Evolutionary conservation across 805 yeast species (phyloP).

Genomic region (Sugiyamaella boreocaroliniensis): DNA sequence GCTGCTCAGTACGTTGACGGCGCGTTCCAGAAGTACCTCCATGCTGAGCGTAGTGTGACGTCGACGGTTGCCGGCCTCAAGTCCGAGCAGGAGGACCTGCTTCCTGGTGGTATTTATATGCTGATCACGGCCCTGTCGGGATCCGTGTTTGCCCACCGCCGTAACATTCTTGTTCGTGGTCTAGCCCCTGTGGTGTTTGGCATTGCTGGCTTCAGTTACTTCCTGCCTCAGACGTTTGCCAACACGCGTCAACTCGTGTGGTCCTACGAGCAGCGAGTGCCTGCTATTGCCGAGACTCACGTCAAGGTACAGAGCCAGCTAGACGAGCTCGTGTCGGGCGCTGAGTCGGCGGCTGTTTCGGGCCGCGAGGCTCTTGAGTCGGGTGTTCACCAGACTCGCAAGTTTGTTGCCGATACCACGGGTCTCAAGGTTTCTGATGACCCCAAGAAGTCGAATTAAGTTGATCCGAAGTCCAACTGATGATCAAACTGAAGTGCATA

Average conservation of each 20-base stretch:
- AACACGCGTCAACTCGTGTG: slow-evolving; percentile 55
- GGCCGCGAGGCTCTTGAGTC: slow-evolving; percentile 36
- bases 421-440: slow-evolving; percentile 50
- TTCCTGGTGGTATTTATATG: slow-evolving; percentile 66
- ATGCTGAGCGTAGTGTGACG: slow-evolving; percentile 57
- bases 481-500: too few relatives aligned
- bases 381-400: slow-evolving; percentile 37
- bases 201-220: slow-evolving; percentile 54
- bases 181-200: slow-evolving; percentile 57
- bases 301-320: slow-evolving; percentile 42
- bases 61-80: slow-evolving; percentile 58
- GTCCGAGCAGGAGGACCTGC: slow-evolving; percentile 55
- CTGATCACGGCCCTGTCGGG: slow-evolving; percentile 67
- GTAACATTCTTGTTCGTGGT: slow-evolving; percentile 49
- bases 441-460: not conserved
- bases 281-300: slow-evolving; percentile 60
- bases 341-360: slow-evolving; percentile 39
- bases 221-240: slow-evolving; percentile 64
- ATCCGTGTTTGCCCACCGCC: slow-evolving; percentile 62
- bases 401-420: slow-evolving; percentile 47
- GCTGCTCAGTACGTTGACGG: slow-evolving; percentile 40
- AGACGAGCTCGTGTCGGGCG: slow-evolving; percentile 37
- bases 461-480: not conserved
- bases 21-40: slow-evolving; percentile 45
- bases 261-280: slow-evolving; percentile 55